Conservation (phyloP, 139 green algal species). For the Chlamydomonas sp. region DNA sequence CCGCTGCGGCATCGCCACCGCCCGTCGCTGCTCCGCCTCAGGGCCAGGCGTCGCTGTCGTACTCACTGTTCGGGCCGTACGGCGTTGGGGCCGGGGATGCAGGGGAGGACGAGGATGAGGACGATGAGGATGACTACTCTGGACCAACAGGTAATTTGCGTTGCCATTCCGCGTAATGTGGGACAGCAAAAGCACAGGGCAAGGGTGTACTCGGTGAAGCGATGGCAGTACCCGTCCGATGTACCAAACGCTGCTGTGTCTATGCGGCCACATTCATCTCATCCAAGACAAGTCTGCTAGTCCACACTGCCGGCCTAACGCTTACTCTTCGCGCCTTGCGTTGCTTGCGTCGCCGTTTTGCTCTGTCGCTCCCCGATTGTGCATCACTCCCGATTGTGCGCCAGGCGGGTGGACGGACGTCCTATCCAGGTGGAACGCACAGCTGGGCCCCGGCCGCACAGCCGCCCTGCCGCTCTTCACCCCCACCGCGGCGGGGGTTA, state of each 20-base stretch:
- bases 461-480: slow-evolving; percentile 29
- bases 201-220: no score
- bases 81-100: background rate
- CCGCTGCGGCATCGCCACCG: background rate
- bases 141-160: no score
- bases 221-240: no score
- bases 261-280: no score
- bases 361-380: background rate
- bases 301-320: no score
- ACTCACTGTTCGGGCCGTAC: background rate
- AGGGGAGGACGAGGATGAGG: background rate
- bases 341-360: background rate
- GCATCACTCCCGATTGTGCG: background rate
- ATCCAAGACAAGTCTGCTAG: no score
- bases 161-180: no score
- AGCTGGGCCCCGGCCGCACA: background rate
- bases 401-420: slow-evolving; percentile 29
- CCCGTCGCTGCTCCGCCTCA: background rate
- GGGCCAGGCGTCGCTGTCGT: no score
- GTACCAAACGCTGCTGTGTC: no score
- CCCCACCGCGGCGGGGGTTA: background rate
- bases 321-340: no score
- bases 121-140: background rate
- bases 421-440: background rate
- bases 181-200: no score